Evolutionary conservation across 1,284 basidiomycete species (phyloP), one percentile per base, ranked within the genome.

Genomic region (Cystobasidium sp.): DNA sequence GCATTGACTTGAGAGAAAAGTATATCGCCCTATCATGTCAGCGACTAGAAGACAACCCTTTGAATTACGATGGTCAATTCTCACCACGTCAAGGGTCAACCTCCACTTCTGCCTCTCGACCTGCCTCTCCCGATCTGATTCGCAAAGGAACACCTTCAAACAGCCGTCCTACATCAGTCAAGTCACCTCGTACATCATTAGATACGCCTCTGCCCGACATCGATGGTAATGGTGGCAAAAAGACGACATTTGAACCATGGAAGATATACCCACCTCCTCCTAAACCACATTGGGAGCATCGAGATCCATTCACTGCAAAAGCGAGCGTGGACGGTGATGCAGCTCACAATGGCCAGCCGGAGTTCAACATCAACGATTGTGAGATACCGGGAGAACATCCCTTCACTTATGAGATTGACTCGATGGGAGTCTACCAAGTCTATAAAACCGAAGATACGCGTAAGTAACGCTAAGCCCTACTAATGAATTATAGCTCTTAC

Each of bases 201-300:
- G 5, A n/a, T 22, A 24, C 43, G 24, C 22, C 70, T 65, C 6
- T 68, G 70, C 75, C 46, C n/a, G 37, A 66, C 18, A 59, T n/a
- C 3, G 12, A 49, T 52, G 59, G 24, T 39, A 22, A 58, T 39
- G 63, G 31, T 5, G 39, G 51, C 20, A n/a, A 31, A 46, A 43
- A 18, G 16, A 47, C 8, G 10, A 20, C 63, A 10, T 44, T 85
- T 73, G 80, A 87, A 52, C 84, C 87, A 6, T 97, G 95, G 95
- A 87, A 87, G 71, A 91, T 97, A 77, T 95, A 95, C 78, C 94
- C 95, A 0, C 87, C 86, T 4, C 94, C 94, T 6, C 94, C 94
- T 0, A 91, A 92, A 1, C 94, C 94, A 0, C 93, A 94, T 80
- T 97, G 94, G 94, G 77, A 78, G 51, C 63, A 69, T 22, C 63